These are phyloP conservation scores for Fusarium oxysporum DNA, from an alignment of 2,329 filamentous ascomycete species.

Conservation along the genomic window DNA sequence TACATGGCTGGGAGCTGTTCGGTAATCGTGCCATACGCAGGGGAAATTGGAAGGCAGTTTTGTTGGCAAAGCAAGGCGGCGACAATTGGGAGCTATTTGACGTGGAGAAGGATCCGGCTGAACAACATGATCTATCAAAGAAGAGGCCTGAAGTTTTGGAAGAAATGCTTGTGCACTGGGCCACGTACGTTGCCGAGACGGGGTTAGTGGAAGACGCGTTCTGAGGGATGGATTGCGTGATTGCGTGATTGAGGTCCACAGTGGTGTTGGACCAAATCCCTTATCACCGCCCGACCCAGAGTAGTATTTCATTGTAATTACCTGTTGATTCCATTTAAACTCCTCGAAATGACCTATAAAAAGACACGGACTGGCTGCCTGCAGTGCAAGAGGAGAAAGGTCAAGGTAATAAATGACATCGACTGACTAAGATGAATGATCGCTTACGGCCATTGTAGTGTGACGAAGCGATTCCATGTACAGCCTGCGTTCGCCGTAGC, in stretches of 20 bases:
- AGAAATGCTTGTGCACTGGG: conserved; percentile 9
- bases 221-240: background rate
- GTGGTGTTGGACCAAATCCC: background rate
- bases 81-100: conserved; percentile 22
- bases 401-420: background rate
- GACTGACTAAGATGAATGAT: background rate
- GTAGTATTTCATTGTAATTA: background rate
- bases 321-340: background rate
- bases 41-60: conserved; percentile 67
- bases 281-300: background rate
- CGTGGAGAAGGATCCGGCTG: conserved; percentile 5
- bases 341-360: background rate
- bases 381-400: conserved; percentile 1
- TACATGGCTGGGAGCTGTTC: conserved; percentile 68
- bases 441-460: background rate
- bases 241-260: conserved; percentile 6
- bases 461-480: conserved; percentile 1
- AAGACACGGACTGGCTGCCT: conserved; percentile 3
- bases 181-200: conserved; percentile 5
- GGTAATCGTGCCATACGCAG: conserved; percentile 64
- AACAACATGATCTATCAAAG: background rate
- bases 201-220: conserved; percentile 8
- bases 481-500: background rate
- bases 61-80: background rate
- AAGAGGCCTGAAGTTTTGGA: conserved; percentile 11